Base-by-base conservation (phyloP, 2,329 filamentous ascomycete species). In the Fusarium kyushuense region DNA sequence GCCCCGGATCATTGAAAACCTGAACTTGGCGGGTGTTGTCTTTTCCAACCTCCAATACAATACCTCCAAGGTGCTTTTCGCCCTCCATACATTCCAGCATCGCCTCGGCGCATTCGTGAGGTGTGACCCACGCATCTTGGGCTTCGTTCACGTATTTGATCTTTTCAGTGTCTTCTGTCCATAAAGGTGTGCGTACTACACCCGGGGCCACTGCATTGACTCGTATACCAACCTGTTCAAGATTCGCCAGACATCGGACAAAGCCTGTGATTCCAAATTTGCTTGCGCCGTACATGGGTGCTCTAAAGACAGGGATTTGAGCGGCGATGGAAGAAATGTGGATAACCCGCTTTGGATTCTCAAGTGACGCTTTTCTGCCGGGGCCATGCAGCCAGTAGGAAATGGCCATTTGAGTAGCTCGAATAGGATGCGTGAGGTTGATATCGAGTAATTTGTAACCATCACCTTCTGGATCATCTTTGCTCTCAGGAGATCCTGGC, bases 181-280 rank as follows among this genome's bases (percentile, higher is more conserved):
- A 83, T 5, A 85, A 61, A 4, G 83, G 83, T 2, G 83, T 84
- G 10, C 75, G 70, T 1, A 84, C 79, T 2, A 83, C 51, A 0
- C 81, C 82, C 0, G 83, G 83, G 0, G 82, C 81, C 0, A 84
- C 80, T 0, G 78, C 82, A 46, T 75, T 80, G 33, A 85, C 80
- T 1, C 80, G 71, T 19, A 85, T 77, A 0, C 76, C 74, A 3
- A 73, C 55, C 1, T 60, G 53, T 23, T 83, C 79, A 6, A 84
- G 65, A 0, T 58, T 58, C 0, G 75, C 77, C 0, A 85, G 67
- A n/a, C 77, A 79, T 3, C 82, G 75, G 3, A 83, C 79, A 29
- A 83, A 81, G 0, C 79, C 80, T 0, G 73, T 73, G 16, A 83
- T 73, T 29, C 72, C 81, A 35, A 74, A 76, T 53, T 83, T 83